Evolutionary conservation across 352 stramenopile genomes (phyloP).

Genomic region (Aphanomyces astaci): DNA sequence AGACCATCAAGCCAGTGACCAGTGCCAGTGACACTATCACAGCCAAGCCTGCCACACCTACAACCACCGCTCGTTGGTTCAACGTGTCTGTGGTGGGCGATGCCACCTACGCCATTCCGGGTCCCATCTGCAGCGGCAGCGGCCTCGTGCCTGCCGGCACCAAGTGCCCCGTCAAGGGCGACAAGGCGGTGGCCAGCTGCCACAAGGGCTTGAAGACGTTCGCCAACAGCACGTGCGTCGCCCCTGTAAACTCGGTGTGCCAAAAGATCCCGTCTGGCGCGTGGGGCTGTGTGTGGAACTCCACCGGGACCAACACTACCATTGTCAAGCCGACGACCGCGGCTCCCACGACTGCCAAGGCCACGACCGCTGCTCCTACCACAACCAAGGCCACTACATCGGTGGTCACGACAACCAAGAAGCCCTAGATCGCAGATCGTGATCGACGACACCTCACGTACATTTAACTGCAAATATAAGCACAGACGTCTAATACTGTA

Average conservation of each 20-base stretch:
- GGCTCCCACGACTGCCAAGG: too few relatives aligned
- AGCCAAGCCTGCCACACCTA: background rate
- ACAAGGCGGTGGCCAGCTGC: slow-evolving; percentile 31
- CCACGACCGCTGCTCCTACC: background rate
- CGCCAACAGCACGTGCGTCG: slow-evolving; percentile 24
- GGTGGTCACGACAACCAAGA: too few relatives aligned
- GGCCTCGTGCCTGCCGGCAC: slow-evolving; percentile 12
- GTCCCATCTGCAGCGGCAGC: slow-evolving; percentile 31
- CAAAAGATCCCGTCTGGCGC: slow-evolving; percentile 17
- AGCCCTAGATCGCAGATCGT: too few relatives aligned
- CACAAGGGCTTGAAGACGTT: slow-evolving; percentile 22
- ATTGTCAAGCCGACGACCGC: too few relatives aligned
- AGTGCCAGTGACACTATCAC: too few relatives aligned
- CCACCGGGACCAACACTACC: background rate
- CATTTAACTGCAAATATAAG: too few relatives aligned
- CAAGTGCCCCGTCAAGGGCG: slow-evolving; percentile 32
- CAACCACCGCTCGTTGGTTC: background rate
- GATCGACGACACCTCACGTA: too few relatives aligned
- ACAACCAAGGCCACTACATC: background rate
- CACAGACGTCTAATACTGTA: too few relatives aligned
- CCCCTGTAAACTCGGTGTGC: slow-evolving; percentile 27
- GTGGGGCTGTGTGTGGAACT: slow-evolving; percentile 25
- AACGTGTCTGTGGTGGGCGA: slow-evolving; percentile 26
- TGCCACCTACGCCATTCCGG: slow-evolving; percentile 37
- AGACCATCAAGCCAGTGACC: background rate